These are phyloP conservation scores for Monilinia polystroma DNA, from an alignment of 2,329 filamentous ascomycete species.

Conservation along the genomic window DNA sequence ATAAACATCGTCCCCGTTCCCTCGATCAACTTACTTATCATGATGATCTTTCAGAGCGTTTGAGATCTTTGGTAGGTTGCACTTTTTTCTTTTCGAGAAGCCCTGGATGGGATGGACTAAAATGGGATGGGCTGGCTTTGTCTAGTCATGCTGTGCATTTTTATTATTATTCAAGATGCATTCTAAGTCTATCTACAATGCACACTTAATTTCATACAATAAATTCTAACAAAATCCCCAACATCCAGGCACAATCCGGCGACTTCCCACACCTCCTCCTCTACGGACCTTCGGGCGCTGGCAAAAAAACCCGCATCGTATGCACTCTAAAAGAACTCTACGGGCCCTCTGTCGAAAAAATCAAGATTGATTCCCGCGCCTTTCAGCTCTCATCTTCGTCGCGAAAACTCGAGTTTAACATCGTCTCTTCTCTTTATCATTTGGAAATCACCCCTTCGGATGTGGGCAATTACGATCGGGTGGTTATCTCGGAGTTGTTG, in stretches of 20 bases:
- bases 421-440: constrained; percentile 95
- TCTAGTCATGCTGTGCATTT: too few relatives aligned
- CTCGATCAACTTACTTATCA: constrained; percentile 84
- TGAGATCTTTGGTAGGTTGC: constrained; percentile 74
- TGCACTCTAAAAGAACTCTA: constrained; percentile 94
- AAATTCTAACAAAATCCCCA: constrained; percentile 24
- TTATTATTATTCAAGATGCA: background rate
- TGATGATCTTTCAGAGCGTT: constrained; percentile 78
- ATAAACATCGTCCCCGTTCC: constrained; percentile 70
- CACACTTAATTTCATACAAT: background rate
- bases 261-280: constrained; percentile 98
- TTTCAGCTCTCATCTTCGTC: constrained; percentile 91
- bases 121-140: too few relatives aligned
- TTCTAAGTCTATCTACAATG: too few relatives aligned
- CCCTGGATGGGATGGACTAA: background rate
- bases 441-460: constrained; percentile 97
- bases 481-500: constrained; percentile 90
- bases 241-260: constrained; percentile 79
- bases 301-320: constrained; percentile 96
- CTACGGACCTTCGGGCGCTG: constrained; percentile 93
- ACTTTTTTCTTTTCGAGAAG: background rate
- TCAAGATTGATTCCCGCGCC: constrained; percentile 96
- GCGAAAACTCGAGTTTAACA: constrained; percentile 98
- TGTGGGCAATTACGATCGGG: constrained; percentile 92
- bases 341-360: constrained; percentile 96